Evolutionary conservation across 768 basidiomycete species (phyloP), one percentile per base, ranked within the genome.

Genomic region (Kwoniella bestiolae): DNA sequence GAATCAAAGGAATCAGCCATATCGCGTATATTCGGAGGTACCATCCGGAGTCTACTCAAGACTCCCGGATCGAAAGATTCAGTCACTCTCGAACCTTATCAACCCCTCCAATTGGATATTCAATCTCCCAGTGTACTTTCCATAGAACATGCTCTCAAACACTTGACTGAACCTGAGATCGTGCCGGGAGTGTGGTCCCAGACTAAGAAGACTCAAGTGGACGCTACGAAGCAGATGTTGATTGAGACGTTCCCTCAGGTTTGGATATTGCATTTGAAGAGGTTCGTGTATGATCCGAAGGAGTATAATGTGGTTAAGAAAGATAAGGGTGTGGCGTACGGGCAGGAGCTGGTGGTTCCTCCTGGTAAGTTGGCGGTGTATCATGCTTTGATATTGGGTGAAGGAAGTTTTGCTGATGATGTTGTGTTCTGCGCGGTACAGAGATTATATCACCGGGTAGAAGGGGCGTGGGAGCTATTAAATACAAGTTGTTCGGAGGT

Each of bases 11-110:
- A 96, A 70, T 91, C 91, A 2, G 90, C 94, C 0, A 90, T 99
- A 57, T 91, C 92, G 0, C 84, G 90, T 26, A 91, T 99, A 64
- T 99, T 99, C 72, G 92, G 94, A 29, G 94, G 95, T 34, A 92
- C 91, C 76, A 90, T 94, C 82, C 87, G 93, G 21, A 91, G 91
- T 25, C 89, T 91, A 1, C 83, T 97, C 2, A 86, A 87, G 44
- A 88, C 88, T 6, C 91, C 92, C 0, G 87, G 89, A 14, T 89
- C 89, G 69, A 85, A 85, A 70, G 94, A 97, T 75, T 91, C 90
- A 1, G 89, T 91, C 26, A 87, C 92, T 26, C 85, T 94, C 16
- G 94, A 97, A 80, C 94, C 94, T 59, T 97, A 94, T 89, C 86
- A 92, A 65, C 88, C 90, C 6, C 80, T 99, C 18, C 85, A 91